Evolutionary conservation across 495 filamentous ascomycete genomes (phyloP).

Genomic region (Gamarada debralockiae): DNA sequence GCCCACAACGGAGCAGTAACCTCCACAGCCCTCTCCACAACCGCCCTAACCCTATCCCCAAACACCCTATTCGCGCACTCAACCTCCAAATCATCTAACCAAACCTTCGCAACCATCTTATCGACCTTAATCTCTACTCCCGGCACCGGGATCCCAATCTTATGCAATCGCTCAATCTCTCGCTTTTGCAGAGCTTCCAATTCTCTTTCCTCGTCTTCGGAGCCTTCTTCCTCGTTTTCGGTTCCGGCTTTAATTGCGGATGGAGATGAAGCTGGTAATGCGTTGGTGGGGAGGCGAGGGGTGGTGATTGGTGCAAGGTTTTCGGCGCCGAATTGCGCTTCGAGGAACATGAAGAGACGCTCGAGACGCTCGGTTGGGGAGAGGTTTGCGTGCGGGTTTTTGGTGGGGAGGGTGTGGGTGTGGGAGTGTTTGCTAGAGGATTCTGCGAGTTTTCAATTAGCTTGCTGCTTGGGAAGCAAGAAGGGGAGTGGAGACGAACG

Average conservation of each 20-base stretch:
- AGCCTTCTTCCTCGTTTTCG: constrained; percentile 32
- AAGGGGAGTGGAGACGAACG: constrained; percentile 48
- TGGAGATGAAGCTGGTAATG: constrained; percentile 12
- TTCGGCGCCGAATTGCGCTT: constrained; percentile 87
- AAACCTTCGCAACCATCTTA: constrained; percentile 81
- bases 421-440: constrained; percentile 54
- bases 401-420: constrained; percentile 44
- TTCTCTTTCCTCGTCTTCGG: constrained; percentile 19
- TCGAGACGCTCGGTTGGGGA: constrained; percentile 70
- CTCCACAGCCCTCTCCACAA: constrained; percentile 91
- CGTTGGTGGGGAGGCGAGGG: constrained; percentile 47
- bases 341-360: constrained; percentile 91
- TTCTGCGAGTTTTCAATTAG: constrained; percentile 28
- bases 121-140: constrained; percentile 86
- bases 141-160: constrained; percentile 80
- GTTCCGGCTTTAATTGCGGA: constrained; percentile 23
- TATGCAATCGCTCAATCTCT: constrained; percentile 67
- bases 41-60: constrained; percentile 75
- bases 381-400: constrained; percentile 69
- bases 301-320: constrained; percentile 68
- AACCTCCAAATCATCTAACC: constrained; percentile 87
- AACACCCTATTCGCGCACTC: constrained; percentile 74
- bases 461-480: neutral
- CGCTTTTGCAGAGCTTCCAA: constrained; percentile 50
- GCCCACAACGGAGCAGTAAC: constrained; percentile 71